Conservation (phyloP, 441 rosid species). For the Populus hybrid region DNA sequence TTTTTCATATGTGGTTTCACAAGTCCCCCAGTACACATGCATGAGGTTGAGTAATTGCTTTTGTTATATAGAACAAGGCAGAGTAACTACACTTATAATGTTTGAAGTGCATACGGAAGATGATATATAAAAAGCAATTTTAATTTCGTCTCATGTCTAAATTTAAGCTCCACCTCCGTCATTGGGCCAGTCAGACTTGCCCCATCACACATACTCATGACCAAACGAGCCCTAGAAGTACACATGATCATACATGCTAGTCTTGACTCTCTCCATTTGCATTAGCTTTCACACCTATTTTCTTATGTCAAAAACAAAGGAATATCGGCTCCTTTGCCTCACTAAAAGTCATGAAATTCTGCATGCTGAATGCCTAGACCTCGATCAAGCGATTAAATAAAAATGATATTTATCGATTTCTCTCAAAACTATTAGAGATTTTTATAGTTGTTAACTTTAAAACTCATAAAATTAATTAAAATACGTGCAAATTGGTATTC, state of each 20-base stretch:
- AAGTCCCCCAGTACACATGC: no score
- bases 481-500: no score
- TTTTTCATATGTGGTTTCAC: no score
- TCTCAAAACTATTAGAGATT: no score
- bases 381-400: not conserved
- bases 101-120: not conserved
- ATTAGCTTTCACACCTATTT: not conserved
- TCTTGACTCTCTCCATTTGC: not conserved
- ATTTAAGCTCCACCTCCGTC: not conserved
- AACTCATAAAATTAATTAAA: no score
- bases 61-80: no score
- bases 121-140: not conserved
- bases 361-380: not conserved
- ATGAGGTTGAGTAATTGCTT: no score
- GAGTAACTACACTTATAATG: no score
- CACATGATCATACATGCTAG: not conserved
- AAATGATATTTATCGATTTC: not conserved
- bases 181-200: not conserved
- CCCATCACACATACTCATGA: no score
- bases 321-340: not conserved
- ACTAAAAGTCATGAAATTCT: not conserved
- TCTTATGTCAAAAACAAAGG: not conserved
- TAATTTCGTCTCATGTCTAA: not conserved
- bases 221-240: not conserved
- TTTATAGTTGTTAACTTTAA: no score